Conservation (phyloP, 2,329 filamentous ascomycete species). For the Lachnellula cervina region DNA sequence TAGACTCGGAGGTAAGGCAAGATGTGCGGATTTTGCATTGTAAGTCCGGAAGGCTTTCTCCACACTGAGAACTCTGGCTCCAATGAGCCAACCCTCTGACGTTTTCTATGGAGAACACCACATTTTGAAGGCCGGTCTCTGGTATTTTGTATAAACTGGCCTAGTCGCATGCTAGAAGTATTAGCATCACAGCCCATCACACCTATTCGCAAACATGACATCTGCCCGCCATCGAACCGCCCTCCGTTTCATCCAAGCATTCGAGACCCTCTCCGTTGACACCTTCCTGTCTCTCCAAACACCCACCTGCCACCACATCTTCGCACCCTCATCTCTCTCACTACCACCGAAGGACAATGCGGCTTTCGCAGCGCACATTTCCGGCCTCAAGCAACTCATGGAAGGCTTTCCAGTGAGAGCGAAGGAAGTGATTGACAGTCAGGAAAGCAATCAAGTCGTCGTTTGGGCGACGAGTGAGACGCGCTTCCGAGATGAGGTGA, state of each 20-base stretch:
- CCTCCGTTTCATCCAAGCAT: neutral
- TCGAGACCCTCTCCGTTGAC: neutral
- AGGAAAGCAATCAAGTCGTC: slow-evolving; percentile 23
- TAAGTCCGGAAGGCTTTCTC: neutral
- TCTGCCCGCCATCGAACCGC: slow-evolving; percentile 5
- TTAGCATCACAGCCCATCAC: neutral
- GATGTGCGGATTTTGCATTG: no score
- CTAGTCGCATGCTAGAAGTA: neutral
- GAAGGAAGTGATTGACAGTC: slow-evolving; percentile 19
- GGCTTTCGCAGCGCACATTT: neutral
- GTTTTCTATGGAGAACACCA: no score
- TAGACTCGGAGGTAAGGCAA: no score
- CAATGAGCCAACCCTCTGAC: no score
- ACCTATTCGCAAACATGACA: neutral
- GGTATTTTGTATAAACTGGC: neutral
- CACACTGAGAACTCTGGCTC: no score
- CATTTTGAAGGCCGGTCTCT: neutral
- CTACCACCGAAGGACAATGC: neutral
- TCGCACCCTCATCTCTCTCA: slow-evolving; percentile 2
- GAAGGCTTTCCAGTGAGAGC: slow-evolving; percentile 18
- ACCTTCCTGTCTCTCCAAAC: neutral
- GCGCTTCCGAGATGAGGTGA: slow-evolving; percentile 26
- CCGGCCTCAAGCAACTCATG: slow-evolving; percentile 8
- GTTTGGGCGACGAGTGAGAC: slow-evolving; percentile 28
- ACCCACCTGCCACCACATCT: slow-evolving; percentile 1